Evolutionary conservation across 2,329 filamentous ascomycete genomes (phyloP).

Genomic region (Penicillium sp.): DNA sequence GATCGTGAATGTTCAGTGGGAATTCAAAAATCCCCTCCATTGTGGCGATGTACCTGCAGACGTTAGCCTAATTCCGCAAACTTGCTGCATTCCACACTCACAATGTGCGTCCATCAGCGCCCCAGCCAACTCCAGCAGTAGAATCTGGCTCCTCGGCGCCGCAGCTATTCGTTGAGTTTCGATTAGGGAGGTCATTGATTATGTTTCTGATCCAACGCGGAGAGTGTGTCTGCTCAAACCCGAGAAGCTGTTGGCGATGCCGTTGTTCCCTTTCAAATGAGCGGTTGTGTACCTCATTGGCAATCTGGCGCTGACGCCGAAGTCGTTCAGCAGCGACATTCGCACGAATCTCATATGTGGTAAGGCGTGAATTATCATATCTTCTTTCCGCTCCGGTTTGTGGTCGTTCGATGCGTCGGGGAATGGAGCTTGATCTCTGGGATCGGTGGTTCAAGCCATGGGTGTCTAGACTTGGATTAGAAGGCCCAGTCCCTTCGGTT

Average conservation of each 20-base stretch:
- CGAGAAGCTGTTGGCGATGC: constrained; percentile 36
- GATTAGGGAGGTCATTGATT: constrained; percentile 37
- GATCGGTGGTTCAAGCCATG: constrained; percentile 26
- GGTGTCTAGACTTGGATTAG: constrained; percentile 25
- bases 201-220: constrained; percentile 41
- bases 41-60: constrained; percentile 48
- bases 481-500: constrained; percentile 18
- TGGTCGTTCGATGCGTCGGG: constrained; percentile 33
- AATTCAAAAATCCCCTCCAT: constrained; percentile 51
- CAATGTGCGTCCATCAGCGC: constrained; percentile 48
- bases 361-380: constrained; percentile 30
- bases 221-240: constrained; percentile 38
- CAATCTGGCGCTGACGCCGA: constrained; percentile 39
- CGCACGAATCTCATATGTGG: constrained; percentile 37
- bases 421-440: constrained; percentile 38
- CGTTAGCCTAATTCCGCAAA: background rate
- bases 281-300: constrained; percentile 36
- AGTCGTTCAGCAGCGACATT: constrained; percentile 42
- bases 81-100: constrained; percentile 36
- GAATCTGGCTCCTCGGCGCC: constrained; percentile 42
- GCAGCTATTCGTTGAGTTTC: constrained; percentile 31
- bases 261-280: constrained; percentile 34
- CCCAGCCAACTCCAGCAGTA: constrained; percentile 51
- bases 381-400: constrained; percentile 27
- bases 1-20: constrained; percentile 48